Percentiles rank a stretch among this genome's conserved stretches.
Conservation (phyloP, 2,329 filamentous ascomycete genomes). For the Hymenoscyphus repandus region DNA sequence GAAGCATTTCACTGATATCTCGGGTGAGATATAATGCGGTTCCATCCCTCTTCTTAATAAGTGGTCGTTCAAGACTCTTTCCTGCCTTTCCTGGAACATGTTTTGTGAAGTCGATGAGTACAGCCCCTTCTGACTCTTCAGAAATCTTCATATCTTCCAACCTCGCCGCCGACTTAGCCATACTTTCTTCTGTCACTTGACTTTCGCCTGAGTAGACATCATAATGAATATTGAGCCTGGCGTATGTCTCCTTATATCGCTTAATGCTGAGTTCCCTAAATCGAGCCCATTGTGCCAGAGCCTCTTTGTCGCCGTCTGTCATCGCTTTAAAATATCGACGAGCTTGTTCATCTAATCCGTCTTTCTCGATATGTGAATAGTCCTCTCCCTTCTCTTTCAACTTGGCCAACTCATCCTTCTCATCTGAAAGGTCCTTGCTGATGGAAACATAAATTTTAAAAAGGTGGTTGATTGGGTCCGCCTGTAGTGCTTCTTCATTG, state of each 20-base stretch:
- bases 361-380: slow-evolving; percentile 43
- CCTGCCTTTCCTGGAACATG: slow-evolving; percentile 60
- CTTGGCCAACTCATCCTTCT: slow-evolving; percentile 60
- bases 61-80: slow-evolving; percentile 64
- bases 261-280: slow-evolving; percentile 64
- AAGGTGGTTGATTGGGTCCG: slow-evolving; percentile 75
- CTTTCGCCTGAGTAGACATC: slow-evolving; percentile 71
- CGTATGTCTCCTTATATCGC: slow-evolving; percentile 63
- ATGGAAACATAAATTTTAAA: slow-evolving; percentile 80
- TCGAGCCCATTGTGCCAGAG: slow-evolving; percentile 57
- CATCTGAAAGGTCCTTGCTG: slow-evolving; percentile 54
- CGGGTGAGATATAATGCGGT: slow-evolving; percentile 74
- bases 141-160: slow-evolving; percentile 61
- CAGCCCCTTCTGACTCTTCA: slow-evolving; percentile 66
- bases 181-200: slow-evolving; percentile 61
- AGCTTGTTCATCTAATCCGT: slow-evolving; percentile 67
- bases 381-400: slow-evolving; percentile 34
- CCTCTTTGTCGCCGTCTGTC: slow-evolving; percentile 59
- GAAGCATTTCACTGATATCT: slow-evolving; percentile 69
- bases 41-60: slow-evolving; percentile 69
- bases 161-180: slow-evolving; percentile 57
- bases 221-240: slow-evolving; percentile 65
- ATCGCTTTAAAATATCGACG: slow-evolving; percentile 67
- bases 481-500: slow-evolving; percentile 62
- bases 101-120: slow-evolving; percentile 67